These are phyloP conservation scores for Wickerhamiella dianesei DNA, from an alignment of 805 yeast genomes.

Conservation along the genomic window DNA sequence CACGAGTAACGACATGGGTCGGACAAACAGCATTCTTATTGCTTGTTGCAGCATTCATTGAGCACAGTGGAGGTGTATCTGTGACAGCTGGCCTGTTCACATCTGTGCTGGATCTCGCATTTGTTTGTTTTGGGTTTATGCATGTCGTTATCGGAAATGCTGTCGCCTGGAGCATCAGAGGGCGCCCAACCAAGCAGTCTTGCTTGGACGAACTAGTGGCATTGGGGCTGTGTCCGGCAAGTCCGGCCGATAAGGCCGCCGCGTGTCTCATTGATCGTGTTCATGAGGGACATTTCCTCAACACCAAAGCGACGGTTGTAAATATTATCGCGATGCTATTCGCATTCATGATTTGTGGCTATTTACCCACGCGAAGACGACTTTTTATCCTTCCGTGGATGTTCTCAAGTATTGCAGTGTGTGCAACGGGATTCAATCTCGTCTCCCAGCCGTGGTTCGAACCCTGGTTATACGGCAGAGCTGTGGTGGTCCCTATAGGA, in stretches of 20 bases:
- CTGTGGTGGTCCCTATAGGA: slow-evolving; percentile 18
- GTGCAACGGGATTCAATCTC: slow-evolving; percentile 4
- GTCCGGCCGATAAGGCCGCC: slow-evolving; percentile 5
- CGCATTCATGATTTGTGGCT: slow-evolving; percentile 8
- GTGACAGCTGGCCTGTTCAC: slow-evolving; percentile 8
- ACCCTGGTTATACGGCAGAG: slow-evolving; percentile 8
- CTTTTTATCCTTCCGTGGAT: slow-evolving; percentile 13
- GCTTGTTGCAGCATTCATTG: slow-evolving; percentile 12
- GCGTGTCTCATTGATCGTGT: slow-evolving; percentile 10
- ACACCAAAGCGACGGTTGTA: slow-evolving; percentile 13
- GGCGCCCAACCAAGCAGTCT: slow-evolving; percentile 9
- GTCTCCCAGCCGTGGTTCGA: slow-evolving; percentile 9
- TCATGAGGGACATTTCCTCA: slow-evolving; percentile 8
- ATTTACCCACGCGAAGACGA: slow-evolving; percentile 4
- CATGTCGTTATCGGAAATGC: slow-evolving; percentile 13
- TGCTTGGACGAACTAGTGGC: slow-evolving; percentile 8
- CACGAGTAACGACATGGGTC: slow-evolving; percentile 10
- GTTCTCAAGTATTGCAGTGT: slow-evolving; percentile 12
- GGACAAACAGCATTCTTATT: slow-evolving; percentile 17
- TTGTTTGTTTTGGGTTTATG: slow-evolving; percentile 8
- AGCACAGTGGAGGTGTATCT: slow-evolving; percentile 19
- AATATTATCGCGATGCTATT: slow-evolving; percentile 14
- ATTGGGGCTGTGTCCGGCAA: slow-evolving; percentile 14
- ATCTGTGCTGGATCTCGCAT: slow-evolving; percentile 5
- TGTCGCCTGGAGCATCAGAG: slow-evolving; percentile 17